A percentile compares a stretch with the other conserved stretches of the same genome.
Evolutionary conservation across 2,329 filamentous ascomycete species (phyloP).

Genomic region (Sporothrix dimorphospora): DNA sequence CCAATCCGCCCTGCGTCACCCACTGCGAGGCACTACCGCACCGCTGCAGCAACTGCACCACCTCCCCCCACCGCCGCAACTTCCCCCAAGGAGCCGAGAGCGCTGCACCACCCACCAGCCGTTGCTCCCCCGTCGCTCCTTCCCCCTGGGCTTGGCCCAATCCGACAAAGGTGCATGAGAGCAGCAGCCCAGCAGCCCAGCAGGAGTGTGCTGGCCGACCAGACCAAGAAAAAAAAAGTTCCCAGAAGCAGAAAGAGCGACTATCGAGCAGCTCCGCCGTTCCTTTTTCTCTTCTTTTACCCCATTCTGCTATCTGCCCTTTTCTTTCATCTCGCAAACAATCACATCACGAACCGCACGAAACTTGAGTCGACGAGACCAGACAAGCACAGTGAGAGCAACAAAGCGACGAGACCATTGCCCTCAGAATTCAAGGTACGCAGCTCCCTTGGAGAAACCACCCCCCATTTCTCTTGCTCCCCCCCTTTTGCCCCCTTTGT

Average conservation of each 20-base stretch:
- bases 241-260: constrained; percentile 25
- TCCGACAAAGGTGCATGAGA: constrained; percentile 26
- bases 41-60: constrained; percentile 2
- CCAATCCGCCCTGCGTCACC: constrained; percentile 27
- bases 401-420: not conserved
- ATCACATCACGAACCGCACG: constrained; percentile 1
- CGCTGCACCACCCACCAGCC: not conserved
- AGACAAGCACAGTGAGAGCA: not conserved
- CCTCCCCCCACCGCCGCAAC: not conserved
- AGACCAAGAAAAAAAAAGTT: constrained; percentile 26
- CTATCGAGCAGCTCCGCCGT: constrained; percentile 27
- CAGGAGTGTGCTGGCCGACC: constrained; percentile 20
- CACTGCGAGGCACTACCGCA: constrained; percentile 19
- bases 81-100: constrained; percentile 6
- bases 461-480: constrained; percentile 8
- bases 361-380: constrained; percentile 9
- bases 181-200: constrained; percentile 13
- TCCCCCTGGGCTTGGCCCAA: constrained; percentile 24
- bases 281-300: constrained; percentile 23
- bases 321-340: constrained; percentile 21
- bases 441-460: not conserved
- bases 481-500: not conserved
- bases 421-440: constrained; percentile 6
- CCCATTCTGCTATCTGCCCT: constrained; percentile 23
- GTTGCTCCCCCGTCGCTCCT: constrained; percentile 30